phyloP scores from a whole-genome alignment of 768 basidiomycete species.

The Lactarius vividus region DNA sequence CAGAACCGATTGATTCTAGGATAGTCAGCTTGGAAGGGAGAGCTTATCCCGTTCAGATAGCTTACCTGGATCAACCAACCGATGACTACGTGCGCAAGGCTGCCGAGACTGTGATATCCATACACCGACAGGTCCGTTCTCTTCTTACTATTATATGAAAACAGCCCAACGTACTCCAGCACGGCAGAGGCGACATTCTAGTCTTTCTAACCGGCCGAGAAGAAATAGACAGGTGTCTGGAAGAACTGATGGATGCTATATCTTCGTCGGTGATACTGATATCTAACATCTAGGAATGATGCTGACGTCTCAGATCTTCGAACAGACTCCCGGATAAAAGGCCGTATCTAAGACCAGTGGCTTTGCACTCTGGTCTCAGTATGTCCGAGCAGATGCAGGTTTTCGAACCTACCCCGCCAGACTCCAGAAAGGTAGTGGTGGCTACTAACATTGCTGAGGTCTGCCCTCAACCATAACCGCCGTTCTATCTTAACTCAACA shows the following conservation, averaged over 20 bases:
- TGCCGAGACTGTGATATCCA: constrained; percentile 79
- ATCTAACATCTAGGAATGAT: constrained; percentile 15
- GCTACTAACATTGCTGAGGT: constrained; percentile 97
- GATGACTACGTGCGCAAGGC: constrained; percentile 81
- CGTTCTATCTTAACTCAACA: not conserved
- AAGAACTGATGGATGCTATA: constrained; percentile 69
- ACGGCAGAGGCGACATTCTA: constrained; percentile 83
- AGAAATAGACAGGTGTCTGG: constrained; percentile 88
- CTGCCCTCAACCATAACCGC: constrained; percentile 17
- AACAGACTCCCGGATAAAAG: constrained; percentile 53
- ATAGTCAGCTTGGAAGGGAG: constrained; percentile 92
- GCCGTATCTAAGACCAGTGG: constrained; percentile 59
- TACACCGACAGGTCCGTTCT: constrained; percentile 63
- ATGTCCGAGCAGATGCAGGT: constrained; percentile 85
- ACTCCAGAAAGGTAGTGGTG: constrained; percentile 85
- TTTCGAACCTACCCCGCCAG: constrained; percentile 73
- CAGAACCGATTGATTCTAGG: constrained; percentile 63
- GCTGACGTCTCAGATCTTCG: not conserved
- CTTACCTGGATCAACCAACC: constrained; percentile 75
- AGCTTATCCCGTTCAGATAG: constrained; percentile 92
- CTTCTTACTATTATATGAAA: not conserved
- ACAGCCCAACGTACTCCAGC: constrained; percentile 42
- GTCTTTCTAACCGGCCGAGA: constrained; percentile 95
- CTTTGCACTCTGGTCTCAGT: constrained; percentile 86
- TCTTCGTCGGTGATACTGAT: constrained; percentile 16